These are phyloP conservation scores for Neopestalotiopsis sp. DNA, from an alignment of 2,329 filamentous ascomycete species.

Conservation along the genomic window DNA sequence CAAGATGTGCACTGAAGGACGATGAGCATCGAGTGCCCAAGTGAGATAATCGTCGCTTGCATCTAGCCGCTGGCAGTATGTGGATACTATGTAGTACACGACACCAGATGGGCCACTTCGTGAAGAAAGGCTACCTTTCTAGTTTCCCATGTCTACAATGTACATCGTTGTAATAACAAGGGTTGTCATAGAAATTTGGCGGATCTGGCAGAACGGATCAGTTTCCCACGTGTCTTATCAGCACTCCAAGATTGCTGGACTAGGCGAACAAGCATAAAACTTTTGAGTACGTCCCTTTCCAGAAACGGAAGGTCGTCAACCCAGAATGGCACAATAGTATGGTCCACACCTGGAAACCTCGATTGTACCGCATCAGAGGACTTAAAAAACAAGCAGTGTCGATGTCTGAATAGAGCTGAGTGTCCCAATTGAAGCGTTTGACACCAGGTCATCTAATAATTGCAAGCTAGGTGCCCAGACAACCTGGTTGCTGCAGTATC, in stretches of 20 bases:
- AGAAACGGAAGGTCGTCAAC: slow-evolving; percentile 10
- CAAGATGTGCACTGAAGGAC: neutral
- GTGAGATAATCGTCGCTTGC: too few relatives aligned
- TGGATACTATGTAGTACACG: too few relatives aligned
- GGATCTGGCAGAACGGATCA: neutral
- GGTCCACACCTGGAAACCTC: neutral
- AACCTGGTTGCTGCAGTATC: neutral
- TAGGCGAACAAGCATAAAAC: neutral
- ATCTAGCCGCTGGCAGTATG: too few relatives aligned
- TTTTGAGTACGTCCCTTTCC: neutral
- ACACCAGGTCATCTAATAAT: neutral
- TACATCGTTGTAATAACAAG: neutral
- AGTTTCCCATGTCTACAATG: too few relatives aligned
- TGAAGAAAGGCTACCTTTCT: too few relatives aligned
- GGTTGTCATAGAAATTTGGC: neutral
- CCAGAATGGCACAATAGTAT: neutral
- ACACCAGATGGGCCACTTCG: too few relatives aligned
- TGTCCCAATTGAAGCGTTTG: neutral
- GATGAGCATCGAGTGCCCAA: too few relatives aligned
- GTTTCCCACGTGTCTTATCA: slow-evolving; percentile 16
- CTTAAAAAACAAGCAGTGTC: neutral
- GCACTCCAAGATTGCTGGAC: neutral
- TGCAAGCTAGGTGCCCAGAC: neutral
- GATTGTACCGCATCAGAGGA: neutral
- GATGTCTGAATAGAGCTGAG: neutral